Base-by-base conservation (phyloP, 768 basidiomycete species). In the Suillus occidentalis region DNA sequence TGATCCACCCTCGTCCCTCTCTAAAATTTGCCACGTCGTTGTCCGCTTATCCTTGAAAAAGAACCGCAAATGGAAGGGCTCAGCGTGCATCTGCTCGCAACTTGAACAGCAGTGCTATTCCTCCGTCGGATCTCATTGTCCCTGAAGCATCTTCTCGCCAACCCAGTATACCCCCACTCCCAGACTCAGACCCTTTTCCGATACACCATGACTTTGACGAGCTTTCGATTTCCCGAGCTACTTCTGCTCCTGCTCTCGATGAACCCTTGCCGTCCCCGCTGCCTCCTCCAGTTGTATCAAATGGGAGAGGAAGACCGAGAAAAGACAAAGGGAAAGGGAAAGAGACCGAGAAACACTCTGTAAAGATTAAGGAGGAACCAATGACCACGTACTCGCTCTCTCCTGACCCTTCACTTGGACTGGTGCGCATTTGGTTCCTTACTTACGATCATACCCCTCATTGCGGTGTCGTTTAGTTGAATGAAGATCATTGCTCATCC, bases 401-500 rank as follows among this genome's bases (percentile, higher is more conserved):
- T 31, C 72, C 71, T 63, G 80, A 82, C 37, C 71, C 71, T 65
- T 67, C 71, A 34, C 67, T 76, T 59, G 71, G 76, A 61, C 67
- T 79, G 71, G 82, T 83, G 72, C 72, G 78, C 78, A 25, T 43
- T 63, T 56, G 36, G 60, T 63, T 13, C 31, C 20, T 25, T 47
- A 68, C 58, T 67, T 37, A 36, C 34, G 53, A 58, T 61, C 49
- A 43, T 47, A 40, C 39, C n/a, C 45, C 73, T 76, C 65, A 75
- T 63, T 42, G 28, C 53, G 36, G 42, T 58, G 55, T 60, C 59
- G 49, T 60, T 39, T 67, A 85, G 83, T 70, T 81, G 70, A 93
- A 94, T 76, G 88, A 94, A 73, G 92, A 94, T 73, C 90, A 94
- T 72, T 94, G 92, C 73, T 93, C 91, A 67, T 85, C 92, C 20